phyloP scores from a whole-genome alignment of 1,284 basidiomycete species.

The Ceratobasidium sp. region DNA sequence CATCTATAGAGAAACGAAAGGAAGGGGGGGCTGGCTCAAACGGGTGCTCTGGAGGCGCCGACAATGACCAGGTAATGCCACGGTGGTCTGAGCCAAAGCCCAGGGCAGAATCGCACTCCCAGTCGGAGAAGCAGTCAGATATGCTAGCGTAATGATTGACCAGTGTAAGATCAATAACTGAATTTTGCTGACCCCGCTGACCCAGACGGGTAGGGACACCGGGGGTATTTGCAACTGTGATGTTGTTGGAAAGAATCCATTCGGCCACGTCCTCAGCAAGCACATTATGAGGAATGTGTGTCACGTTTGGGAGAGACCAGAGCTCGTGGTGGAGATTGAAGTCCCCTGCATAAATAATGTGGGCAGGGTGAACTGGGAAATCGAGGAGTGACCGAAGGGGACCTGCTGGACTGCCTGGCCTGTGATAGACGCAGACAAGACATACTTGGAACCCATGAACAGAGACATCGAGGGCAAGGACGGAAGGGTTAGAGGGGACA shows the following conservation, averaged over 20 bases:
- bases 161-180: conserved; percentile 7
- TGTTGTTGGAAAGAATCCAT: conserved; percentile 9
- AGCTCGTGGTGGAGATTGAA: conserved; percentile 13
- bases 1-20: too few relatives aligned
- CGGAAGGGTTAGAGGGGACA: too few relatives aligned
- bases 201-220: not conserved
- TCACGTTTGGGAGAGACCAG: not conserved
- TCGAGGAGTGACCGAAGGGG: not conserved
- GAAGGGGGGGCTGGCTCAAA: too few relatives aligned
- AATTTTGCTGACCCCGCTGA: not conserved
- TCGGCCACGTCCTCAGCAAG: not conserved
- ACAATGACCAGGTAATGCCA: too few relatives aligned
- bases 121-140: not conserved
- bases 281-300: not conserved
- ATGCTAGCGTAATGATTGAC: not conserved
- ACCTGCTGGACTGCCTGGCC: not conserved
- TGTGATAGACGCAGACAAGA: not conserved
- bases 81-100: not conserved
- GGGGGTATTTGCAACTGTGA: not conserved
- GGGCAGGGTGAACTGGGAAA: not conserved
- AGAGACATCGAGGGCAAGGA: not conserved
- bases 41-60: too few relatives aligned
- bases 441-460: not conserved
- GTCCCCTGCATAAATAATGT: not conserved
- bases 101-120: too few relatives aligned